Percentiles rank a stretch among this genome's conserved stretches.
Conservation (phyloP, 805 yeast genomes). For the Candida schatavii region DNA sequence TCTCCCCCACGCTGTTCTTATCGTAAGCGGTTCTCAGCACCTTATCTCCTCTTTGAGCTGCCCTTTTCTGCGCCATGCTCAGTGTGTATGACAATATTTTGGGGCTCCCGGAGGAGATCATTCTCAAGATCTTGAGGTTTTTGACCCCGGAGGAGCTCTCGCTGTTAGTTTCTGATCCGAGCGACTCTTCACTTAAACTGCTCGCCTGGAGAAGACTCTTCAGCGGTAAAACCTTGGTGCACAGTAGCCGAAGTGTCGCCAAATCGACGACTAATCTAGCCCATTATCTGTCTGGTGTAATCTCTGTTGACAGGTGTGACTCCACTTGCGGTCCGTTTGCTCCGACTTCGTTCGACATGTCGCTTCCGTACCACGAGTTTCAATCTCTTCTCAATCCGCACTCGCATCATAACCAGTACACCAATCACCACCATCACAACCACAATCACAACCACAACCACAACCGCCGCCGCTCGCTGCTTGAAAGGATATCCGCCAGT, state of each 20-base stretch:
- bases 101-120: slow-evolving; percentile 17
- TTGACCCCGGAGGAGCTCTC: slow-evolving; percentile 14
- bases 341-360: background rate
- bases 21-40: no score
- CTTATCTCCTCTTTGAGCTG: no score
- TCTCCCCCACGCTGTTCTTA: no score
- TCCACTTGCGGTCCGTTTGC: background rate
- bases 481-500: no score
- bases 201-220: slow-evolving; percentile 9
- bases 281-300: background rate
- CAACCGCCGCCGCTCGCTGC: no score
- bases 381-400: background rate
- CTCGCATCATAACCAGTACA: background rate
- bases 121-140: slow-evolving; percentile 12
- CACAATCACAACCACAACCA: no score
- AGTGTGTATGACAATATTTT: no score
- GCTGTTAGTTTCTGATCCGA: slow-evolving; percentile 2
- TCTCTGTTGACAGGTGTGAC: slow-evolving; percentile 11
- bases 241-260: slow-evolving; percentile 5
- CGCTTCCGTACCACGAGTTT: background rate
- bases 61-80: no score
- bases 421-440: no score
- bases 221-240: slow-evolving; percentile 6
- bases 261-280: no score
- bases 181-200: background rate